Evolutionary conservation across 306 rosid genomes (phyloP), one percentile per base, ranked within the genome.

Genomic region (Senna tora): DNA sequence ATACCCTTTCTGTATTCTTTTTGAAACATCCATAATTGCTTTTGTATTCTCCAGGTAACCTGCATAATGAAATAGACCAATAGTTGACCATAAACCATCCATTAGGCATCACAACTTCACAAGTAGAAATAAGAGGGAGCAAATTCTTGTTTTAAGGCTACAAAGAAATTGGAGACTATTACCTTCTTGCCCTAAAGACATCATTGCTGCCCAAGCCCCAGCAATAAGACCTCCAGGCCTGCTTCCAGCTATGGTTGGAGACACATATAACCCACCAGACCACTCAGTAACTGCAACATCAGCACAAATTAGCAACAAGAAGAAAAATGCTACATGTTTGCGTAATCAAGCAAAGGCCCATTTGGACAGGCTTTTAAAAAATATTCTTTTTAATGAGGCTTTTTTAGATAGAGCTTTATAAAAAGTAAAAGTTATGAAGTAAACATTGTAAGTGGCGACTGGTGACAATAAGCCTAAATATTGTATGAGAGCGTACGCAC

Each of bases 191-290:
- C 98, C 98, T 42, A 89, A 79, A 79, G 98, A 87, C 72, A 94
- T 81, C 97, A 91, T 87, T 68, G 98, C 92, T 54, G 97, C 97
- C 98, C 98, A 94, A 51, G 98, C 98, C 57, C 98, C 98, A 16
- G 97, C 96, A 64, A 94, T 91, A 56, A 89, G 89, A 71, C 96
- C 58, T 73, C 98, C 98, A 50, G 98, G 94, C 76, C 98, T 84
- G 86, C 98, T 94, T 75, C 98, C 98, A 69, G 97, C 98, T 25
- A 91, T 89, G 77, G 96, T 89, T 72, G 96, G 98, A 75, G 98
- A 94, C 41, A 94, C 96, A 59, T 91, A 94, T 36, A 94, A 79
- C 80, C 98, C 98, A 72, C 98, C 98, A 22, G 96, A 86, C 98
- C 98, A 94, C 83, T 94, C 98, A 1, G 96, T 91, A 79, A 89